These are phyloP conservation scores for Simplicillium aogashimaense DNA, from an alignment of 2,329 filamentous ascomycete genomes.

Conservation along the genomic window DNA sequence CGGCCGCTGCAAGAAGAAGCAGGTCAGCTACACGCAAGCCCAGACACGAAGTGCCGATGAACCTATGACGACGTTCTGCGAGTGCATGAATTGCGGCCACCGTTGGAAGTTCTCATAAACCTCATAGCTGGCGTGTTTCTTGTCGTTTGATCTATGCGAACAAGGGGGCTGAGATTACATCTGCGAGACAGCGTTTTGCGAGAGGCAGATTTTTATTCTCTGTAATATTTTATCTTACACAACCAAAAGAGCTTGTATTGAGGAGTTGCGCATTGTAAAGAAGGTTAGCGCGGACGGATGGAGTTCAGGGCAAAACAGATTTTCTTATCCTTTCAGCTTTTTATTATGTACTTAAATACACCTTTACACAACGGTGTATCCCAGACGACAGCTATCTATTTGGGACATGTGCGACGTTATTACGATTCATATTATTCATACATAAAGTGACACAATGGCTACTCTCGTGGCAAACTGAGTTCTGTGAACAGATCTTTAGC, in stretches of 20 bases:
- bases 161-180: too few relatives aligned
- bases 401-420: slow-evolving; percentile 1
- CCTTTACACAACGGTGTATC: too few relatives aligned
- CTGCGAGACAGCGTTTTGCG: too few relatives aligned
- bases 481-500: slow-evolving; percentile 37
- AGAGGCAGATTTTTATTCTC: too few relatives aligned
- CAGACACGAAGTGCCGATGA: slow-evolving; percentile 95
- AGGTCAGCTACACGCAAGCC: slow-evolving; percentile 91
- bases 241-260: too few relatives aligned
- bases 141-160: too few relatives aligned
- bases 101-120: slow-evolving; percentile 46
- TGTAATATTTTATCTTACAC: too few relatives aligned
- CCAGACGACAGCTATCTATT: background rate
- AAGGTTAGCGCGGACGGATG: slow-evolving; percentile 1
- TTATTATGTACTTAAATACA: too few relatives aligned
- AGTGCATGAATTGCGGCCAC: slow-evolving; percentile 60
- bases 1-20: slow-evolving; percentile 84
- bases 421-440: slow-evolving; percentile 4
- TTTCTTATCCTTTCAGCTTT: too few relatives aligned
- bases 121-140: too few relatives aligned
- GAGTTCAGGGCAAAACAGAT: slow-evolving; percentile 14
- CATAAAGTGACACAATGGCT: slow-evolving; percentile 3
- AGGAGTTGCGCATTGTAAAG: too few relatives aligned
- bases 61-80: slow-evolving; percentile 72
- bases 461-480: slow-evolving; percentile 29